Percentiles rank a stretch among this genome's conserved stretches.
Conservation (phyloP, 2,329 filamentous ascomycete species). For the Daldinia eschscholtzii region DNA sequence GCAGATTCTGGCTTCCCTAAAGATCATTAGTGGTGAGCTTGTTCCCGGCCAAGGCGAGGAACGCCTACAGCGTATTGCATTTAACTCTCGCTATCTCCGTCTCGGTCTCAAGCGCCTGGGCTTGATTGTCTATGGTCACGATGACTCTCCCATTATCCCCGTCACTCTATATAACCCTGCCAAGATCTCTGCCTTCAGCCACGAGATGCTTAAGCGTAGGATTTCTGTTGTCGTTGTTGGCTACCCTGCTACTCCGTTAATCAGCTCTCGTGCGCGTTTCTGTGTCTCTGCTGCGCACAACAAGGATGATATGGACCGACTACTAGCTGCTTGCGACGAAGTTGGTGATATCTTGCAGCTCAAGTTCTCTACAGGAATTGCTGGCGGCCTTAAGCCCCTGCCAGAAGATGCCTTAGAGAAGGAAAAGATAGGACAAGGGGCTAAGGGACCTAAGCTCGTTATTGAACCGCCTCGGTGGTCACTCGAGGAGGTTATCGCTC, state of each 20-base stretch:
- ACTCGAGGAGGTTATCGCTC: conserved; percentile 83
- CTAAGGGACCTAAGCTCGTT: conserved; percentile 76
- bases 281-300: conserved; percentile 97
- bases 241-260: conserved; percentile 94
- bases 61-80: conserved; percentile 92
- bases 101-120: conserved; percentile 96
- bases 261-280: conserved; percentile 94
- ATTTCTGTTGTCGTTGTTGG: conserved; percentile 98
- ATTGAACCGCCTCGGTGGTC: conserved; percentile 84
- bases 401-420: conserved; percentile 78
- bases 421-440: conserved; percentile 75
- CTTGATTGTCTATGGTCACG: conserved; percentile 96
- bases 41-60: conserved; percentile 94
- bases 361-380: conserved; percentile 96
- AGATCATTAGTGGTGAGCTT: conserved; percentile 89
- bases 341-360: conserved; percentile 92
- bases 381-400: conserved; percentile 84
- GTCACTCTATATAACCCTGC: conserved; percentile 97
- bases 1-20: conserved; percentile 89
- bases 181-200: conserved; percentile 98
- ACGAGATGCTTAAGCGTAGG: conserved; percentile 98
- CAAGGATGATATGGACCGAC: conserved; percentile 95
- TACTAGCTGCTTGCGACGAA: conserved; percentile 91
- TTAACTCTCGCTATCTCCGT: conserved; percentile 98
- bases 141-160: conserved; percentile 97